Evolutionary conservation across 306 rosid species (phyloP).

Genomic region (Sicyos edulis): DNA sequence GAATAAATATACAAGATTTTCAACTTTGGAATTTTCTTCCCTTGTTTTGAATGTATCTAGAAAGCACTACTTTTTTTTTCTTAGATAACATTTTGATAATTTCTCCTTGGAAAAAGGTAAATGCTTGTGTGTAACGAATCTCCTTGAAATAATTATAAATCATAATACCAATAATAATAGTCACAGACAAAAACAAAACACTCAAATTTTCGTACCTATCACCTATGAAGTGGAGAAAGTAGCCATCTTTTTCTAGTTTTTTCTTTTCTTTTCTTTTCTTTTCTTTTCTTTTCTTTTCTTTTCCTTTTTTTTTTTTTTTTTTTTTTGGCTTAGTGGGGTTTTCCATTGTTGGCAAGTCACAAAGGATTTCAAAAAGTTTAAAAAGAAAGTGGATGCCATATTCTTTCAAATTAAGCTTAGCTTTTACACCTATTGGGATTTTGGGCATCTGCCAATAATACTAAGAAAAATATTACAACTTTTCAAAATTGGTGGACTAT

Average conservation of each 20-base stretch:
- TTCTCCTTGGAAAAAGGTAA: constrained; percentile 33
- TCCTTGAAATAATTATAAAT: constrained; percentile 14
- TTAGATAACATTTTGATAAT: constrained; percentile 42
- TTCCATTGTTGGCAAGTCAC: constrained; percentile 63
- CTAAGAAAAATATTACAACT: constrained; percentile 1
- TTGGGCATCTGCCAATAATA: constrained; percentile 49
- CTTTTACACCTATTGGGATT: constrained; percentile 49
- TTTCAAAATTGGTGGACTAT: background rate
- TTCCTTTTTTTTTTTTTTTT: constrained; percentile 14
- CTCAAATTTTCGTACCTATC: constrained; percentile 33
- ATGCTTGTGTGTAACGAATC: constrained; percentile 67
- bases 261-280: constrained; percentile 26
- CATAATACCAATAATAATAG: background rate
- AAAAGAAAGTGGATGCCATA: constrained; percentile 46
- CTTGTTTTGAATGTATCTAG: constrained; percentile 34
- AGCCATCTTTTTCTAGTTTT: constrained; percentile 20
- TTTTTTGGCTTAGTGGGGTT: constrained; percentile 44
- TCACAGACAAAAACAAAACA: constrained; percentile 23
- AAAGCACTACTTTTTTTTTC: constrained; percentile 31
- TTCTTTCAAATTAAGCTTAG: constrained; percentile 36
- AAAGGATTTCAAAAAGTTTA: constrained; percentile 48
- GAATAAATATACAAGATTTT: constrained; percentile 32
- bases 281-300: constrained; percentile 10
- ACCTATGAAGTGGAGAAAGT: constrained; percentile 47
- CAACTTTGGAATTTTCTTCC: constrained; percentile 43